Evolutionary conservation across 495 filamentous ascomycete species (phyloP), one percentile per base, ranked within the genome.

Genomic region (Cetradonia linearis): DNA sequence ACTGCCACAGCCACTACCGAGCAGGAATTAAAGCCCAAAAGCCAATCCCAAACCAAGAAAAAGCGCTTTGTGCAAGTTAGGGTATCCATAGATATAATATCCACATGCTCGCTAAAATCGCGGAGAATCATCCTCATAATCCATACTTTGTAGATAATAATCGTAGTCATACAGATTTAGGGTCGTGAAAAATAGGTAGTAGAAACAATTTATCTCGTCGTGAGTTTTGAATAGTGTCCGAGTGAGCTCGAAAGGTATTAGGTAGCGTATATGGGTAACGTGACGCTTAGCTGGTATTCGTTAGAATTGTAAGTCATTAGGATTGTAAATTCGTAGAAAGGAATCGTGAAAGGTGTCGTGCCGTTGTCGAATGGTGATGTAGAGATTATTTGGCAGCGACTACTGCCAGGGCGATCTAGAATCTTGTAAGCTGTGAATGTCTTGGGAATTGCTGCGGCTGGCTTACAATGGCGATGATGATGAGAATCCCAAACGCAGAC

Each of bases 381-480:
- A 0, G 20, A 46, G 10, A 20, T 40, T 27, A 61, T 33, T 38
- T 58, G 31, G 63, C 63, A 33, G 63, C 55, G 46, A 62, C 59
- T 23, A 49, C 55, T 47, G 55, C 63, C 16, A 66, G 55, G 7
- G 38, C 44, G 44, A 66, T 55, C 62, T 70, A 48, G 30, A 31
- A 34, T 40, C 10, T 33, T 25, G 34, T 49, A 2, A 47, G 47
- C 58, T 54, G 18, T 6, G 9, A 37, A 16, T 10, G 9, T 16
- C 58, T 4, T 11, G 8, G 2, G 34, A 33, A n/a, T 1, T 37
- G 42, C 8, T 16, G 1, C 5, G 27, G 23, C 27, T 54, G 54
- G 78, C 84, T 76, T 68, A 92, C 81, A 60, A 95, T 78, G 30
- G 85, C 83, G 57, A 81, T 82, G 59, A 96, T 81, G 36, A 98